Evolutionary conservation across 2,329 filamentous ascomycete genomes (phyloP), one percentile per base, ranked within the genome.

Genomic region (Pseudovirgaria hyperparasitica): DNA sequence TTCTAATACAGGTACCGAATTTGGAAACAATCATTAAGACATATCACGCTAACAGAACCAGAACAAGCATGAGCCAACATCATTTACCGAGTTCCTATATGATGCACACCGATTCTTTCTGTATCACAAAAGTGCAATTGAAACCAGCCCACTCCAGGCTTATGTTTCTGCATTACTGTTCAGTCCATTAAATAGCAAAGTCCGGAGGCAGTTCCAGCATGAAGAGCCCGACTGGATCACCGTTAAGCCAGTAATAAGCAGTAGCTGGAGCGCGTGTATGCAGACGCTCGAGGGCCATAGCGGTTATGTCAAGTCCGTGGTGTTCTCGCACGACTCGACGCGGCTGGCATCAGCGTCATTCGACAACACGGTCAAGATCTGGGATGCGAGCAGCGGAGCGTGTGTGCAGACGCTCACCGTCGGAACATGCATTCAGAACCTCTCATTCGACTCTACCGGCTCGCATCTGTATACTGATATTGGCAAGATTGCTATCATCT

Each of bases 251-350:
- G 16, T 8, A 16, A 30, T 37, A 22, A 13, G 19, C 17, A 20
- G 25, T 22, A 24, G 25, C 16, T 37, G 32, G 27, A 29, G 36
- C 19, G 16, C 21, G 5, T 40, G 32, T 28, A 27, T 41, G 13
- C 39, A 39, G 26, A 44, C 39, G 20, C 39, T 49, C 24, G 30
- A 44, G 26, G 39, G 35, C 23, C 37, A 43, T 33, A 33, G 23
- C 16, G 6, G 23, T 20, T 5, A 1, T 6, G 38, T 45, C 22
- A 27, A 0, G 3, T 36, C 31, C 1, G 36, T 51, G 19, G 38
- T 38, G 15, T 48, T 50, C 36, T 46, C 42, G 9, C 32, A 28
- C 23, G 35, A 46, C 30, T 30, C 28, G 12, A 31, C 16, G 3
- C 18, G 14, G 19, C 30, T 46, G 19, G 38, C 33, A 10, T 44